Evolutionary conservation across 768 basidiomycete genomes (phyloP).

Genomic region (Symmetrospora coprosmae): DNA sequence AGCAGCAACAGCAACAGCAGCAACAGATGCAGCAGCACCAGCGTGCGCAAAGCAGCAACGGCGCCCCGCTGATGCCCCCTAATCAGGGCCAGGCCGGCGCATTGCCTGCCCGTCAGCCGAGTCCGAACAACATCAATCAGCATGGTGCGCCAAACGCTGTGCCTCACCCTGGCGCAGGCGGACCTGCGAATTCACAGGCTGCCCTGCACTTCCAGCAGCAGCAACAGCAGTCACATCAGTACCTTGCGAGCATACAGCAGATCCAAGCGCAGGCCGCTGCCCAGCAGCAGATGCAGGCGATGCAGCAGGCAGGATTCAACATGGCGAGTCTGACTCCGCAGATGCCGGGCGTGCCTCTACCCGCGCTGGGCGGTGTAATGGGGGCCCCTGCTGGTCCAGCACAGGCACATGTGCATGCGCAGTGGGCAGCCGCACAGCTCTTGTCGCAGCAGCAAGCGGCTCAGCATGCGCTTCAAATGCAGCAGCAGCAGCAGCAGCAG

Average conservation of each 20-base stretch:
- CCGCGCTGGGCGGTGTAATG: too few relatives aligned
- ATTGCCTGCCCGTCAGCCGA: too few relatives aligned
- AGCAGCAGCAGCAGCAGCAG: slow-evolving; percentile 11
- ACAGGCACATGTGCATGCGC: background rate
- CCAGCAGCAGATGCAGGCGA: background rate
- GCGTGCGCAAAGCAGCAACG: background rate
- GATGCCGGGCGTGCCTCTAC: background rate
- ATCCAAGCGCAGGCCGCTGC: slow-evolving; percentile 7
- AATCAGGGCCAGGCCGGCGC: too few relatives aligned
- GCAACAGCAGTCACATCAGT: background rate
- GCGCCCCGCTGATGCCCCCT: too few relatives aligned
- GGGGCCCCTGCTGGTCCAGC: too few relatives aligned
- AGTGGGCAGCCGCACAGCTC: background rate
- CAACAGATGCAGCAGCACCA: slow-evolving; percentile 3
- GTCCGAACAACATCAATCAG: too few relatives aligned
- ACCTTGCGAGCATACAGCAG: background rate
- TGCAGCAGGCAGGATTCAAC: background rate
- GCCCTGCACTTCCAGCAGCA: slow-evolving; percentile 9
- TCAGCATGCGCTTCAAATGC: slow-evolving; percentile 10
- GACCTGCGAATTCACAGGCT: background rate
- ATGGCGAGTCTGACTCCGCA: background rate
- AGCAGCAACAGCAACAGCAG: slow-evolving; percentile 20
- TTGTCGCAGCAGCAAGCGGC: background rate
- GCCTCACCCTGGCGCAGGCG: too few relatives aligned
- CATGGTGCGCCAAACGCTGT: too few relatives aligned